phyloP scores from a whole-genome alignment of 106 monocot genomes.

The Allium sativum region DNA sequence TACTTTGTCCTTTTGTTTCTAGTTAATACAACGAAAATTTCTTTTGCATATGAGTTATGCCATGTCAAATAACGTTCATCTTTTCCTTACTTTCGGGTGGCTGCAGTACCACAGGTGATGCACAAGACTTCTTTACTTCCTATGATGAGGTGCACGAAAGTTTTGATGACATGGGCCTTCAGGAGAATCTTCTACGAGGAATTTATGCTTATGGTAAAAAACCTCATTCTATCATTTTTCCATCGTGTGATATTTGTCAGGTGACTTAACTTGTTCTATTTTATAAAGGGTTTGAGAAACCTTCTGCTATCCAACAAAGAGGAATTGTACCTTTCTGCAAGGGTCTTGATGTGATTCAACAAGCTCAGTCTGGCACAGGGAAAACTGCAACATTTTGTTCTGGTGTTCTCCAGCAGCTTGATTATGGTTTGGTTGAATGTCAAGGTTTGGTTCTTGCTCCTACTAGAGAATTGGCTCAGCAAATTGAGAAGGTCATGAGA shows the following conservation, averaged over 20 bases:
- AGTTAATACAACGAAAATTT: not conserved
- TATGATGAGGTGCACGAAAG: slow-evolving; percentile 59
- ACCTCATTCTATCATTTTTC: too few relatives aligned
- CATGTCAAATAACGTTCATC: not conserved
- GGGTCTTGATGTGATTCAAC: slow-evolving; percentile 65
- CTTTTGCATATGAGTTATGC: not conserved
- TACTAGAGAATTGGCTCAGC: slow-evolving; percentile 51
- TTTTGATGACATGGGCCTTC: slow-evolving; percentile 62
- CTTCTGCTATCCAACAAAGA: slow-evolving; percentile 65
- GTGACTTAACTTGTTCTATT: not conserved
- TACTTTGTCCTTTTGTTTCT: not conserved
- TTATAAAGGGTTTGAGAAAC: slow-evolving; percentile 50
- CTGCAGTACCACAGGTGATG: slow-evolving; percentile 18
- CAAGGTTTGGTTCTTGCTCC: slow-evolving; percentile 63
- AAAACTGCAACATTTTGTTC: slow-evolving; percentile 72
- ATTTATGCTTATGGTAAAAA: slow-evolving; percentile 55
- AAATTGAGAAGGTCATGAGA: slow-evolving; percentile 68
- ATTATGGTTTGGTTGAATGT: slow-evolving; percentile 47
- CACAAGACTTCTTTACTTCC: slow-evolving; percentile 41
- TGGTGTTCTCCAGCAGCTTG: slow-evolving; percentile 55
- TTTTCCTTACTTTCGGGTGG: not conserved
- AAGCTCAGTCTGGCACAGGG: slow-evolving; percentile 68
- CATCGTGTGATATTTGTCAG: not conserved
- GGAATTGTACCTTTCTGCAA: slow-evolving; percentile 66
- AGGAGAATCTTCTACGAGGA: slow-evolving; percentile 57